Base-by-base conservation (phyloP, 1,284 basidiomycete genomes). In the Microbotryum silenes-acaulis region DNA sequence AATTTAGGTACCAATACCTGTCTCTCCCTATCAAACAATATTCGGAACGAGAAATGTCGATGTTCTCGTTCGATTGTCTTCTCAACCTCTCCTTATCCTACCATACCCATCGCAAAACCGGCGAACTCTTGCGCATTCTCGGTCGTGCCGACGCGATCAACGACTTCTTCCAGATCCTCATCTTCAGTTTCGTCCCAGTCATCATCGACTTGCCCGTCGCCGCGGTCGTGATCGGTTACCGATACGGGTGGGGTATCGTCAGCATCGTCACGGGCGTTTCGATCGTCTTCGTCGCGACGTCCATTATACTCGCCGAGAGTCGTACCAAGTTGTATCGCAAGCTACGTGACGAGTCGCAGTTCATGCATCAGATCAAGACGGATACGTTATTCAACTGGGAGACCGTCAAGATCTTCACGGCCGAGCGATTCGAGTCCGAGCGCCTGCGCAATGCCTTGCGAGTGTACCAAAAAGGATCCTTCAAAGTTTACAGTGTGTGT, bases 51-150 rank as follows among this genome's bases (percentile, higher is more conserved):
- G 70, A 86, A 74, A 88, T 92, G 84, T 86, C 85, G 0, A 82
- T 85, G 69, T 78, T 89, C 60, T 85, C 86, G 6, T 88, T 87
- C 74, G 83, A 88, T 63, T 88, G 89, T 70, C 75, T 91, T 12
- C 79, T 91, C 18, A 87, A 87, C 65, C 82, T 94, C 25, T 88
- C 86, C 10, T 84, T 92, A 69, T 82, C 85, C n/a, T 93, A 88
- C 82, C 87, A 92, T 75, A 85, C 83, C 14, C 82, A 81, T 65
- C 81, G 83, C 63, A 83, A 84, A 76, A 85, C 83, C 4, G 84
- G 83, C 37, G 84, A 85, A 71, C 77, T 85, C 18, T 76, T 85
- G 18, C 78, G 83, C n/a, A 84, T 84, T 63, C 76, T 86, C n/a
- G 83, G 84, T 65, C 78, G 83, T 16, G 78, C 81, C 4, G 81